A percentile compares a stretch with the other conserved stretches of the same genome.
These are phyloP conservation scores for Citrus unshiu DNA, from an alignment of 345 rosid species.

Conservation along the genomic window DNA sequence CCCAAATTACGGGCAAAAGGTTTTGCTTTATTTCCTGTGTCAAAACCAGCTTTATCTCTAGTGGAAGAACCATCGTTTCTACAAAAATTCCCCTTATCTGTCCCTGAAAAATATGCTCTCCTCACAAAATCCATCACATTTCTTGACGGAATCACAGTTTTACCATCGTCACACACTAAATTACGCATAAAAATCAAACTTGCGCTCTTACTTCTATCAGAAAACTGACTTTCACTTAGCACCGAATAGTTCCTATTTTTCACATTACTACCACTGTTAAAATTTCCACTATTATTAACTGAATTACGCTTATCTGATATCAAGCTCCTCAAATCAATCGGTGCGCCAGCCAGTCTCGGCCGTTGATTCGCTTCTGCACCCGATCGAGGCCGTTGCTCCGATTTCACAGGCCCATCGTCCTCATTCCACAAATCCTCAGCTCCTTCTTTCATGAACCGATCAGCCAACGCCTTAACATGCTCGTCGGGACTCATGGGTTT, in stretches of 20 bases:
- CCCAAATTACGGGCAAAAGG: conserved; percentile 16
- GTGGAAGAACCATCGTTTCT: conserved; percentile 45
- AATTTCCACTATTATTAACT: conserved; percentile 12
- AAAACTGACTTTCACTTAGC: background rate
- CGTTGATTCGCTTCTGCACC: conserved; percentile 19
- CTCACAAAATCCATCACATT: conserved; percentile 8
- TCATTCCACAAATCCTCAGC: conserved; percentile 95
- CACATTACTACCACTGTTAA: background rate
- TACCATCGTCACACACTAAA: background rate
- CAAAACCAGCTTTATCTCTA: conserved; percentile 21
- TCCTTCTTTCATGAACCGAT: conserved; percentile 83
- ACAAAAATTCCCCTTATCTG: conserved; percentile 24
- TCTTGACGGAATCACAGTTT: background rate
- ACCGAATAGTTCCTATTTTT: conserved; percentile 9
- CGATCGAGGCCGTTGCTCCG: conserved; percentile 19
- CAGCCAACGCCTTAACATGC: conserved; percentile 74
- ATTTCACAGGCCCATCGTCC: conserved; percentile 64
- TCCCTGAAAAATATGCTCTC: conserved; percentile 1
- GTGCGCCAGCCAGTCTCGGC: conserved; percentile 26
- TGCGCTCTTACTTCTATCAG: background rate
- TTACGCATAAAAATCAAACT: background rate
- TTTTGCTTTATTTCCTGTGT: conserved; percentile 18
- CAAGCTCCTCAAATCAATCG: conserved; percentile 51
- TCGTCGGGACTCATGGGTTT: conserved; percentile 56
- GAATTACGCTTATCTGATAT: conserved; percentile 17